phyloP scores from a whole-genome alignment of 169 alveolate genomes.

The Perkinsus olseni region DNA sequence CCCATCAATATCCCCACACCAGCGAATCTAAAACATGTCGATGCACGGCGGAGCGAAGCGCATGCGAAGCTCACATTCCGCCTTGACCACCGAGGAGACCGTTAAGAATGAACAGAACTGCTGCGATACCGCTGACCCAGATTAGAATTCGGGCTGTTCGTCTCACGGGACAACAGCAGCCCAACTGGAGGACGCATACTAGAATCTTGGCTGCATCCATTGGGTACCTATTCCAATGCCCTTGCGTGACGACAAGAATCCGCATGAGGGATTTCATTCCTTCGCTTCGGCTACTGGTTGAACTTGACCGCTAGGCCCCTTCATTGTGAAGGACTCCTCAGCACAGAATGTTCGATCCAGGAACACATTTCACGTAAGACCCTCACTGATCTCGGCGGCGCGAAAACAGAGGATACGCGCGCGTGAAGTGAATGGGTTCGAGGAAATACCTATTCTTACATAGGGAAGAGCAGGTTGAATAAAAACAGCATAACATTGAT shows the following conservation, averaged over 20 bases:
- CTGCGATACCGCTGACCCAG: neutral
- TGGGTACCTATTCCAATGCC: constrained; percentile 6
- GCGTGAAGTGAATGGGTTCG: no score
- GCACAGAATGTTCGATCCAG: no score
- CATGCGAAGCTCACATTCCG: neutral
- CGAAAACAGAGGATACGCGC: no score
- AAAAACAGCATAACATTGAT: constrained; percentile 5
- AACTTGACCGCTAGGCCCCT: no score
- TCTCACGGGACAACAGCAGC: neutral
- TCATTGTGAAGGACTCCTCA: no score
- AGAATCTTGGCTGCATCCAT: constrained; percentile 12
- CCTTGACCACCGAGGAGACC: neutral
- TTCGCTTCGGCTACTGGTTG: no score
- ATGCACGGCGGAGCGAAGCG: neutral
- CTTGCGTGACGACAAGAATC: no score
- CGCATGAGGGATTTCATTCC: no score
- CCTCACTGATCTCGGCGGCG: no score
- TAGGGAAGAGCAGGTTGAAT: constrained; percentile 13
- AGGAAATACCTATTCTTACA: neutral
- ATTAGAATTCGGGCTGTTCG: neutral
- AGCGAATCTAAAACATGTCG: neutral
- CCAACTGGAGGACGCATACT: constrained; percentile 1
- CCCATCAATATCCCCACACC: neutral
- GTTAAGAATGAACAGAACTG: neutral
- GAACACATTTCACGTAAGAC: no score